A percentile compares a stretch with the other conserved stretches of the same genome.
phyloP scores from a whole-genome alignment of 441 rosid species.

The Populus tomentosa region DNA sequence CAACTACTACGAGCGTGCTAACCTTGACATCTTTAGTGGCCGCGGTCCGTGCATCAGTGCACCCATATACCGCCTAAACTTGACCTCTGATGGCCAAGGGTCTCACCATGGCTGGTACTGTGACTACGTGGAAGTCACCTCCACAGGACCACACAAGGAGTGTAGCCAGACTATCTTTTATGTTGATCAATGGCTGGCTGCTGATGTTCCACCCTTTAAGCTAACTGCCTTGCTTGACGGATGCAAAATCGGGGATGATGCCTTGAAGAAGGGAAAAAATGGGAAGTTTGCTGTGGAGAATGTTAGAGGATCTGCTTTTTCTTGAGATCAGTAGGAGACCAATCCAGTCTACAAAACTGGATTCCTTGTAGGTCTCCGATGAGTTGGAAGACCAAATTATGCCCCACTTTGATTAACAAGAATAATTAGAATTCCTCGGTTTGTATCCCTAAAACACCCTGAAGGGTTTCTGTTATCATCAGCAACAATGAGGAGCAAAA shows the following conservation, averaged over 20 bases:
- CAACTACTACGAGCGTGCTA: slow-evolving; percentile 71
- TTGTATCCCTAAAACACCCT: too few species aligned
- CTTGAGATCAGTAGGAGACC: not conserved
- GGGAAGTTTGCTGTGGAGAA: slow-evolving; percentile 15
- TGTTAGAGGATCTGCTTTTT: not conserved
- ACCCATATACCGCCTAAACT: slow-evolving; percentile 55
- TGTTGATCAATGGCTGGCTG: slow-evolving; percentile 74
- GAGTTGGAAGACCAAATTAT: too few species aligned
- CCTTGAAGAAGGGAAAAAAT: not conserved
- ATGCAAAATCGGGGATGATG: slow-evolving; percentile 7
- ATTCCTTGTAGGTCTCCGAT: too few species aligned
- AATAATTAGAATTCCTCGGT: too few species aligned
- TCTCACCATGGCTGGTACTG: slow-evolving; percentile 77
- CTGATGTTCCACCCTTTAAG: slow-evolving; percentile 47
- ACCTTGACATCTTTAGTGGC: slow-evolving; percentile 72
- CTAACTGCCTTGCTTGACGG: slow-evolving; percentile 43
- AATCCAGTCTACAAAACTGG: too few species aligned
- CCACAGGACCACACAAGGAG: slow-evolving; percentile 39
- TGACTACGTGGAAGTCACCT: slow-evolving; percentile 62
- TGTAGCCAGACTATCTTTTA: slow-evolving; percentile 45
- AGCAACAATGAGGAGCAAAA: too few species aligned
- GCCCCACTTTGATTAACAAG: too few species aligned
- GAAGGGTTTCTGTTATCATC: too few species aligned
- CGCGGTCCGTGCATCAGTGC: slow-evolving; percentile 45
- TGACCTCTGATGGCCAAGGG: slow-evolving; percentile 72